phyloP scores from a whole-genome alignment of 164 flowering plant species.

The Vitis cinerea region DNA sequence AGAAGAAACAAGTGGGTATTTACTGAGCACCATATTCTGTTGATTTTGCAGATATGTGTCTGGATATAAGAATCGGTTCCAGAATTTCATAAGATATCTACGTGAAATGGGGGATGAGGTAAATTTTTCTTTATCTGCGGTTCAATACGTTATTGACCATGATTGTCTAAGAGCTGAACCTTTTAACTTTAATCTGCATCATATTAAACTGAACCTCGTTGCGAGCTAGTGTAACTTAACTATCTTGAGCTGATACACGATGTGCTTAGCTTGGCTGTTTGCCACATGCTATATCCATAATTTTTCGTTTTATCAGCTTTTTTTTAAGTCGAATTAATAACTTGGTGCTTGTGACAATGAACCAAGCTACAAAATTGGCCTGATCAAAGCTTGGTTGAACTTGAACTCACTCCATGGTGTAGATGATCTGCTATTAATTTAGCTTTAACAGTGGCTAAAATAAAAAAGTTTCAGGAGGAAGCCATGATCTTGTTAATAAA shows the following conservation, averaged over 20 bases:
- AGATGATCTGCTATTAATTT: not conserved
- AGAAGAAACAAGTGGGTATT: too few species aligned
- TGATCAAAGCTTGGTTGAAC: not conserved
- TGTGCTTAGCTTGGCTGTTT: too few species aligned
- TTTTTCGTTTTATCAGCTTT: not conserved
- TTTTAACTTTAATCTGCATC: not conserved
- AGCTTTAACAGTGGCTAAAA: not conserved
- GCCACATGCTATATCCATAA: not conserved
- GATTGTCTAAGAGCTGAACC: not conserved
- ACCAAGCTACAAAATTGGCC: not conserved
- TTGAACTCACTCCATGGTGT: not conserved
- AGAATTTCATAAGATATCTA: constrained; percentile 85
- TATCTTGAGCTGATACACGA: not conserved
- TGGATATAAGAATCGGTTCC: constrained; percentile 95
- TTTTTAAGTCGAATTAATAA: not conserved
- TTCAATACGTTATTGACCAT: not conserved
- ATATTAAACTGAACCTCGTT: not conserved
- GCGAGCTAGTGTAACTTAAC: not conserved
- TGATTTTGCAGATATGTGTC: constrained; percentile 80
- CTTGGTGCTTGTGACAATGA: not conserved
- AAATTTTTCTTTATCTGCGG: constrained; percentile 4
- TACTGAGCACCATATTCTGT: constrained; percentile 2
- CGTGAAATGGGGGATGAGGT: constrained; percentile 99
- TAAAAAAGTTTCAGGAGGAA: not conserved
- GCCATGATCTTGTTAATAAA: not conserved